These are phyloP conservation scores for Diddensiella santjacobensis DNA, from an alignment of 805 yeast species.

Conservation along the genomic window DNA sequence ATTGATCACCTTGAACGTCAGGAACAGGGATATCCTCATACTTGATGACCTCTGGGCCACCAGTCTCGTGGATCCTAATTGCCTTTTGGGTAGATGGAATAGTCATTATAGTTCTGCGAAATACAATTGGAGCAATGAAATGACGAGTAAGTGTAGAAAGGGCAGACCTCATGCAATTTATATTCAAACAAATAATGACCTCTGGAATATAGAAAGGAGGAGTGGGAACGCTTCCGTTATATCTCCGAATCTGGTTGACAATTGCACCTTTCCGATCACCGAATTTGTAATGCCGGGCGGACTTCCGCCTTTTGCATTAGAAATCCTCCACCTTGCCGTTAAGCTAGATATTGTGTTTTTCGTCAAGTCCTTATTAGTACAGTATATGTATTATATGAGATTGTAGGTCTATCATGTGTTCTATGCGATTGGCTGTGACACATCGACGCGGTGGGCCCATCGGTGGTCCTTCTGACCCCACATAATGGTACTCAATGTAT, in stretches of 20 bases:
- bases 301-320: no score
- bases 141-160: not conserved
- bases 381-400: no score
- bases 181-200: no score
- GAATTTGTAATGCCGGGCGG: no score
- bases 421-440: not conserved
- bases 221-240: no score
- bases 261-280: no score
- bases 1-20: slow-evolving; percentile 47
- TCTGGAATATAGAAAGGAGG: no score
- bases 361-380: no score
- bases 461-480: slow-evolving; percentile 27
- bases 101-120: slow-evolving; percentile 1
- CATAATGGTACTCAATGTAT: slow-evolving; percentile 26
- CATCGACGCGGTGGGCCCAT: slow-evolving; percentile 20
- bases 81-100: slow-evolving; percentile 25
- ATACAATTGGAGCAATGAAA: not conserved
- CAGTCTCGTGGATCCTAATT: slow-evolving; percentile 43
- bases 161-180: not conserved
- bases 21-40: slow-evolving; percentile 62
- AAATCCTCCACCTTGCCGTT: no score
- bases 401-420: no score
- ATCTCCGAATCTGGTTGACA: no score
- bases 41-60: slow-evolving; percentile 58
- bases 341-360: no score